Base-by-base conservation (phyloP, 306 rosid species). In the Castanea mollissima region DNA sequence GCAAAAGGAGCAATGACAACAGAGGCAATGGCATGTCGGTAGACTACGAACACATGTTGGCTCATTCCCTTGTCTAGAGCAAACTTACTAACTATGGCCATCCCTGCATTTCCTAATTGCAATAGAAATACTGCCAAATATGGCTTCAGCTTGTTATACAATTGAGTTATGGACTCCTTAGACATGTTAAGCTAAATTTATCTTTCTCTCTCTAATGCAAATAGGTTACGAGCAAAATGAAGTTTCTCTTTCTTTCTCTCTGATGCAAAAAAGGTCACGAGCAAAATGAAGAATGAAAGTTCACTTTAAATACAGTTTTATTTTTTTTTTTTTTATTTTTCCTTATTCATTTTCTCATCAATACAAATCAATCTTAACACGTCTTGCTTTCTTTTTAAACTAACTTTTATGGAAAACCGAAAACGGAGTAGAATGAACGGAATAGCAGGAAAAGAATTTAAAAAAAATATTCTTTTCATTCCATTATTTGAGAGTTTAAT, bases 21-120 rank as follows among this genome's bases (percentile, higher is more conserved):
- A 46, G 82, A 73, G 55, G 93, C 93, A 27, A 86, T 27, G 8
- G 71, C 83, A 49, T 87, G 85, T 15, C 90, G 80, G 29, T 85
- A 90, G 16, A 65, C 90, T 0, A 74, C 83, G 13, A 87, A 41
- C 3, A 90, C 87, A 38, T 84, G 82, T 29, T 73, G 87, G 80
- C 90, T 90, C 87, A 86, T 78, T 2, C 93, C 93, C 8, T 78
- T 51, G 52, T 86, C 73, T 18, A 86, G 35, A 64, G 93, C 88
- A 64, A 76, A 70, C 67, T 85, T 90, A 3, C 69, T 1, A 13
- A 90, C 76, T 68, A 82, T 76, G 58, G 77, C 6, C 87, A 87
- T 49, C 71, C 93, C 91, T 69, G 90, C 88, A 54, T 0, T 55
- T n/a, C 86, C 91, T 78, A 90, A 76, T 32, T 90, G 93, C 51